Evolutionary conservation across 2,329 filamentous ascomycete species (phyloP).

Genomic region (Penicillium sp.): DNA sequence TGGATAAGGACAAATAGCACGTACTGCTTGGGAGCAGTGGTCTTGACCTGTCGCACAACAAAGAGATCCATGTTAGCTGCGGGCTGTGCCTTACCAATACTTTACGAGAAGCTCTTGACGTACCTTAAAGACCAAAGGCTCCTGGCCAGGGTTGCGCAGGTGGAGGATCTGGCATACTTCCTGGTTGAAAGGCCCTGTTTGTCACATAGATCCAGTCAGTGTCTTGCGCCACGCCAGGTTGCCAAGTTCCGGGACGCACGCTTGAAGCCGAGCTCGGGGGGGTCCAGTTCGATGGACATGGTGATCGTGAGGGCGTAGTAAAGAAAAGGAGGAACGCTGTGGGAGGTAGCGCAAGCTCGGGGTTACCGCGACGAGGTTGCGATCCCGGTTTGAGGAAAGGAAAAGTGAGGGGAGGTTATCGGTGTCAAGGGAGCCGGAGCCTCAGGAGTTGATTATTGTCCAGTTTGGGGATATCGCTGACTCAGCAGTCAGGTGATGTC

Average conservation of each 20-base stretch:
- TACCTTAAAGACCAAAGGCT: conserved; percentile 67
- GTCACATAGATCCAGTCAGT: conserved; percentile 25
- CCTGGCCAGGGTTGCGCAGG: conserved; percentile 58
- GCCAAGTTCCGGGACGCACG: conserved; percentile 55
- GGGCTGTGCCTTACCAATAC: conserved; percentile 17
- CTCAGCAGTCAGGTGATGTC: conserved; percentile 38
- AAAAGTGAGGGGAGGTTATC: conserved; percentile 16
- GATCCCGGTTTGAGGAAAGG: conserved; percentile 2
- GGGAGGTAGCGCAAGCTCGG: neutral
- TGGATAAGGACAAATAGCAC: conserved; percentile 37
- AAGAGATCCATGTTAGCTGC: conserved; percentile 26
- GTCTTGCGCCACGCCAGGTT: neutral
- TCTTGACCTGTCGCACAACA: conserved; percentile 75
- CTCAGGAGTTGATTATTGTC: conserved; percentile 27
- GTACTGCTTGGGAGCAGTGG: conserved; percentile 97
- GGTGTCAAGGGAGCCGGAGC: conserved; percentile 18
- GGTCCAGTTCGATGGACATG: conserved; percentile 96
- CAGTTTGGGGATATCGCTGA: conserved; percentile 21
- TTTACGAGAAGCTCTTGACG: conserved; percentile 21
- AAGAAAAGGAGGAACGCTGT: neutral
- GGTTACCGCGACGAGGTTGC: conserved; percentile 11
- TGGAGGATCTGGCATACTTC: conserved; percentile 65
- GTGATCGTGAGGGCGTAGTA: conserved; percentile 30
- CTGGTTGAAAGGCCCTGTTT: conserved; percentile 62
- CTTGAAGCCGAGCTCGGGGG: conserved; percentile 87